A percentile compares a stretch with the other conserved stretches of the same genome.
These are phyloP conservation scores for Herpetomonas samuelpessoai DNA, from an alignment of 208 protist species.

Conservation along the genomic window DNA sequence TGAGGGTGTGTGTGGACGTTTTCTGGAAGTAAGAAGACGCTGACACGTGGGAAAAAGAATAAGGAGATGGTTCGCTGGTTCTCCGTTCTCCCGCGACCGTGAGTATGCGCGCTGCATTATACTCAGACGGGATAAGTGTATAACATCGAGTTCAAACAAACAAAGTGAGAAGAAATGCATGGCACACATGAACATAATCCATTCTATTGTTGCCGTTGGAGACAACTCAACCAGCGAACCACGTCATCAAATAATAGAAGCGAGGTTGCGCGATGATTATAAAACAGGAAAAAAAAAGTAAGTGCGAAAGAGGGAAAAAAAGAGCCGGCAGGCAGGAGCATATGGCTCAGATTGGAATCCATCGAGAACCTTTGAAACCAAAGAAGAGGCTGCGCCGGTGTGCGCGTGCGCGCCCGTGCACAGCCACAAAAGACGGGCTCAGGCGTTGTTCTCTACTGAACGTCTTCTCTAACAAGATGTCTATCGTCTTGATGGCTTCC, in stretches of 20 bases:
- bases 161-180: background rate
- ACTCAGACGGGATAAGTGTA: constrained; percentile 6
- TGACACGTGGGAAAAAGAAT: too few relatives aligned
- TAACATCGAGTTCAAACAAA: background rate
- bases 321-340: constrained; percentile 16
- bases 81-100: too few relatives aligned
- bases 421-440: too few relatives aligned
- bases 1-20: too few relatives aligned
- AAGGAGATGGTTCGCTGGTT: too few relatives aligned
- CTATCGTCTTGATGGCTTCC: too few relatives aligned
- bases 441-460: too few relatives aligned
- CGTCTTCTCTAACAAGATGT: too few relatives aligned
- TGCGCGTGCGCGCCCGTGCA: too few relatives aligned
- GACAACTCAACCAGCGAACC: constrained; percentile 3
- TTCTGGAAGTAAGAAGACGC: too few relatives aligned
- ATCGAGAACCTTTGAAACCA: too few relatives aligned
- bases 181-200: background rate
- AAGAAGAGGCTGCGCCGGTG: too few relatives aligned
- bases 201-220: constrained; percentile 1
- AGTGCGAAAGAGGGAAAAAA: constrained; percentile 17
- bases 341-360: background rate
- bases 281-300: constrained; percentile 16
- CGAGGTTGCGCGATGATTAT: constrained; percentile 2
- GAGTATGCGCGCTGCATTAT: constrained; percentile 13
- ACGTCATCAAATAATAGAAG: constrained; percentile 14